Conservation (phyloP, 768 basidiomycete species). For the Lyophyllum shimeji region DNA sequence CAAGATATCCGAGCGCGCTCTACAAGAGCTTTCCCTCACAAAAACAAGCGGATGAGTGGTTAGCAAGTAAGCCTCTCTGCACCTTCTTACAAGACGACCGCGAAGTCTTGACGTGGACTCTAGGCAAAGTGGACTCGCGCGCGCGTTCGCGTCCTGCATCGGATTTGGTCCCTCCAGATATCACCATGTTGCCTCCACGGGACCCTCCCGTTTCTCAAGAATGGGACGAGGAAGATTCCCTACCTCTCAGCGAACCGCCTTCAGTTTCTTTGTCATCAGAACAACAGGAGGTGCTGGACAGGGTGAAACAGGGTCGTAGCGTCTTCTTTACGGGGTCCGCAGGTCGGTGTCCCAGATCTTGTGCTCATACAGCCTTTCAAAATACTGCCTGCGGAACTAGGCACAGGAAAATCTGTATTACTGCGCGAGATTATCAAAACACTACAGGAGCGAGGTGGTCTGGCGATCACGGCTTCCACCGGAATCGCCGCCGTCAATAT, state of each 20-base stretch:
- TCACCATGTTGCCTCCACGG: not conserved
- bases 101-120: not conserved
- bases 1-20: conserved; percentile 49
- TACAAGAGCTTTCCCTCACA: conserved; percentile 51
- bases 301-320: conserved; percentile 58
- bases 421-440: conserved; percentile 69
- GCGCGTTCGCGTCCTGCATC: not conserved
- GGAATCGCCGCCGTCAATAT: conserved; percentile 84
- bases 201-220: not conserved
- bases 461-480: conserved; percentile 82
- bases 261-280: conserved; percentile 47
- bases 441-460: conserved; percentile 28
- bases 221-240: not conserved
- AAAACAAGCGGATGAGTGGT: conserved; percentile 52
- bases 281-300: conserved; percentile 47
- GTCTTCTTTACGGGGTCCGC: conserved; percentile 90
- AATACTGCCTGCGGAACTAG: conserved; percentile 25
- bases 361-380: not conserved
- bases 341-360: conserved; percentile 36
- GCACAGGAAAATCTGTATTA: conserved; percentile 84
- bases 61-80: conserved; percentile 25
- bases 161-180: not conserved
- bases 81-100: not conserved
- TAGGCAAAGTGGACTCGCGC: conserved; percentile 3
- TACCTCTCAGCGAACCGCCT: conserved; percentile 1